Conservation (phyloP, 208 protist genomes). For the Wallacemonas sp. region DNA sequence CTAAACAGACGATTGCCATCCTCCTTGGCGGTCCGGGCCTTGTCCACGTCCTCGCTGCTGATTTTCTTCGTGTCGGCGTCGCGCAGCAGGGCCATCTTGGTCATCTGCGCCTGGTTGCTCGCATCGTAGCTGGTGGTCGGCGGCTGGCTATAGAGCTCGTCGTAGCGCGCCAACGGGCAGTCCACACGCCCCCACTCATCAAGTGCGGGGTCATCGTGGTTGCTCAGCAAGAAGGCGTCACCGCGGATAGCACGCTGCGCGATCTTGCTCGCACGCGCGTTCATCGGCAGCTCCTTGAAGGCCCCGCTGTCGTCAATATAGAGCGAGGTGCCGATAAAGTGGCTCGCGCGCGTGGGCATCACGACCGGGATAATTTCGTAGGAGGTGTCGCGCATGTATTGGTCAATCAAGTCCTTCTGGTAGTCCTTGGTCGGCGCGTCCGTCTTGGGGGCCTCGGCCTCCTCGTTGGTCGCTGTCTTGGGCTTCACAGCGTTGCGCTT, state of each 20-base stretch:
- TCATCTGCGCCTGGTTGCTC: constrained; percentile 76
- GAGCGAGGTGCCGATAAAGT: constrained; percentile 82
- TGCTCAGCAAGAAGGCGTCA: constrained; percentile 86
- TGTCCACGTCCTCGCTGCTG: constrained; percentile 52
- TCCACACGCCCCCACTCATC: constrained; percentile 86
- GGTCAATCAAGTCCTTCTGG: constrained; percentile 64
- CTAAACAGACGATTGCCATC: constrained; percentile 64
- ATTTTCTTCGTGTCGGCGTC: constrained; percentile 75
- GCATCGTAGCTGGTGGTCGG: constrained; percentile 58
- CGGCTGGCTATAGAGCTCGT: constrained; percentile 45
- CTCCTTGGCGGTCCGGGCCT: constrained; percentile 57
- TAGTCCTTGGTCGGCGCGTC: constrained; percentile 23
- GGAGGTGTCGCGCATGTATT: constrained; percentile 74
- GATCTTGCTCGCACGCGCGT: constrained; percentile 80
- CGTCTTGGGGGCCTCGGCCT: constrained; percentile 9
- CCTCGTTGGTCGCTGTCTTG: constrained; percentile 12
- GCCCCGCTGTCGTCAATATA: constrained; percentile 90
- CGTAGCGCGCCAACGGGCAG: constrained; percentile 47
- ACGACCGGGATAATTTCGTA: constrained; percentile 89
- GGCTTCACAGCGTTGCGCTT: constrained; percentile 11
- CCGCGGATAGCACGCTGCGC: constrained; percentile 89
- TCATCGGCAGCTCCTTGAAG: constrained; percentile 86
- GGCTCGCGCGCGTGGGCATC: constrained; percentile 73
- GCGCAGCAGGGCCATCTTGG: constrained; percentile 44
- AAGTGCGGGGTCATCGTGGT: constrained; percentile 86